A percentile compares a stretch with the other conserved stretches of the same genome.
Evolutionary conservation across 2,329 filamentous ascomycete species (phyloP).

Genomic region (Fusarium dlaminii): DNA sequence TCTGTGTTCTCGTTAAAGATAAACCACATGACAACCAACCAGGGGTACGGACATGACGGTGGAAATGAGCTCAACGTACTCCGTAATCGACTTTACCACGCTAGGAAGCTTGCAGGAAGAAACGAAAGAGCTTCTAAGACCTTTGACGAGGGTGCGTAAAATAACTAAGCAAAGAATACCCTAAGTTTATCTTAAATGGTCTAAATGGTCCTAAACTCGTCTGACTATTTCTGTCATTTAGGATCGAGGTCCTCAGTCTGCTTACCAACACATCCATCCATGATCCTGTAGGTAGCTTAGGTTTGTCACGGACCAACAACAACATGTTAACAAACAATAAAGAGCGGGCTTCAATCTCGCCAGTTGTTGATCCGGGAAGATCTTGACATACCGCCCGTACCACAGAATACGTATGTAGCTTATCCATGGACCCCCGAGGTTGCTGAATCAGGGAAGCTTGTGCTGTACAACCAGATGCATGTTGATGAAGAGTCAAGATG

Average conservation of each 20-base stretch:
- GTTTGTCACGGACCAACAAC: constrained; percentile 25
- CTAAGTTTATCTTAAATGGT: neutral
- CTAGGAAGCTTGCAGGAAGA: constrained; percentile 33
- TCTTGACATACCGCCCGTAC: constrained; percentile 12
- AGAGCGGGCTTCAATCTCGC: constrained; percentile 1
- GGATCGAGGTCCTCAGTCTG: neutral
- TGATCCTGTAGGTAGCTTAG: constrained; percentile 6
- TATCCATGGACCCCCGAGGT: neutral
- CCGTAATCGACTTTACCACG: constrained; percentile 13
- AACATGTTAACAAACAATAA: constrained; percentile 1
- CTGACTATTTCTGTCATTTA: neutral
- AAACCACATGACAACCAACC: constrained; percentile 11
- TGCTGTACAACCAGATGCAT: neutral
- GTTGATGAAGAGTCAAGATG: neutral
- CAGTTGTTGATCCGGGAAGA: constrained; percentile 24
- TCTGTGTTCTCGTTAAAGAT: neutral
- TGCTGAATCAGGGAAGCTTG: neutral
- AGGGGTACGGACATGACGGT: constrained; percentile 31
- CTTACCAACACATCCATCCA: neutral
- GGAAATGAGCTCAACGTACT: constrained; percentile 38
- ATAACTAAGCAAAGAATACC: neutral
- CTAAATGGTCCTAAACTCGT: neutral
- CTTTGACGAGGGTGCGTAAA: neutral
- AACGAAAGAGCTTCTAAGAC: constrained; percentile 28
- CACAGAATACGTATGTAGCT: neutral